phyloP scores from a whole-genome alignment of 306 rosid species.

The Vigna unguiculata region DNA sequence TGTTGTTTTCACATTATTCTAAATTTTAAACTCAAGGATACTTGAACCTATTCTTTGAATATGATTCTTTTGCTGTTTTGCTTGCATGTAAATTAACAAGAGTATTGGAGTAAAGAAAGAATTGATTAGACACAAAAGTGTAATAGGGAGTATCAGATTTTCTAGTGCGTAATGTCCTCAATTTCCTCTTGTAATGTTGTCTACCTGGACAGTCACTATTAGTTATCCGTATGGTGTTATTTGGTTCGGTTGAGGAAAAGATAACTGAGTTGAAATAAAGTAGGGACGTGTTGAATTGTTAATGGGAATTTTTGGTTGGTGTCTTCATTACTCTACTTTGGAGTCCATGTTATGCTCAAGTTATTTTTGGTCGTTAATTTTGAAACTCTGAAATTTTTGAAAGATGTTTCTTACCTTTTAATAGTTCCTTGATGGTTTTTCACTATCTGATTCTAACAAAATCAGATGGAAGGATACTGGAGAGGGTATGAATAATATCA shows the following conservation, averaged over 20 bases:
- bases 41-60: neutral
- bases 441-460: neutral
- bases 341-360: neutral
- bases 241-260: neutral
- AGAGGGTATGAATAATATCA: neutral
- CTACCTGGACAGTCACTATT: conserved; percentile 3
- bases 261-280: conserved; percentile 1
- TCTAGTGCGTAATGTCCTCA: neutral
- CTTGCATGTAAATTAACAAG: conserved; percentile 9
- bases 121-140: neutral
- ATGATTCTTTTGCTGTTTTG: neutral
- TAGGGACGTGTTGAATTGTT: neutral
- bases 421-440: neutral
- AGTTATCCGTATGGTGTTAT: neutral
- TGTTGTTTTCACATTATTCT: conserved; percentile 10
- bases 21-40: conserved; percentile 14
- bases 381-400: neutral
- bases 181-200: neutral
- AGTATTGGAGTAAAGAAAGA: neutral
- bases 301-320: neutral
- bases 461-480: neutral
- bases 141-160: neutral
- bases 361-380: neutral
- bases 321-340: neutral
- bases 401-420: neutral